These are phyloP conservation scores for Debaryomyces robertsiae DNA, from an alignment of 1,139 yeast species.

Conservation along the genomic window DNA sequence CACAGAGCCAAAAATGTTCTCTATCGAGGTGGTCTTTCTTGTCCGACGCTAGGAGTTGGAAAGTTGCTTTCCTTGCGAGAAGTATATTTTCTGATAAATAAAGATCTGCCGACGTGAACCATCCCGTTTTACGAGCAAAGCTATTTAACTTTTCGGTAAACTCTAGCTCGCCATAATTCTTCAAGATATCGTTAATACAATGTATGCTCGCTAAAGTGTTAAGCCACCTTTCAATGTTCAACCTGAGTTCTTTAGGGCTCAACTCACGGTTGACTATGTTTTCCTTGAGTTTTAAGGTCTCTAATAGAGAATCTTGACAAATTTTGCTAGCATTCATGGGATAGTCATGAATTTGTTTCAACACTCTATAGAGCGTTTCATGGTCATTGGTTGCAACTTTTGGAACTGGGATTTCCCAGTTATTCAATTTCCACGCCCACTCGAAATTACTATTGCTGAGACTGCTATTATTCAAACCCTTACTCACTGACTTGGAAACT, in stretches of 20 bases:
- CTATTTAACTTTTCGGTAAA: conserved; percentile 10
- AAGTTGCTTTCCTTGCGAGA: conserved; percentile 38
- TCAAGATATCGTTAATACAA: conserved; percentile 25
- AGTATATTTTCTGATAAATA: conserved; percentile 42
- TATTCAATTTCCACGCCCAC: conserved; percentile 71
- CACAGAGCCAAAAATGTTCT: conserved; percentile 26
- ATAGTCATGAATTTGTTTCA: conserved; percentile 44
- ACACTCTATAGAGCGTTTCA: conserved; percentile 47
- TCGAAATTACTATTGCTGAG: conserved; percentile 27
- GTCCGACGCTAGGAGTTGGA: conserved; percentile 27
- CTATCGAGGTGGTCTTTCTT: neutral
- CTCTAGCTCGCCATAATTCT: conserved; percentile 1
- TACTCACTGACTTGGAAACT: conserved; percentile 40
- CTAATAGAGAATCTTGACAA: conserved; percentile 24
- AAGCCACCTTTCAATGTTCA: conserved; percentile 29
- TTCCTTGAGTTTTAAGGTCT: conserved; percentile 20
- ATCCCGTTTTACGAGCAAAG: conserved; percentile 24
- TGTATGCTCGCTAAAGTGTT: conserved; percentile 38
- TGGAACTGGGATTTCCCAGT: conserved; percentile 67
- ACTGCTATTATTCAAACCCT: conserved; percentile 12
- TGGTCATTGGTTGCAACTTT: conserved; percentile 33
- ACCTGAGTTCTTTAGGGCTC: conserved; percentile 21
- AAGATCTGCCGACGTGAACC: conserved; percentile 44
- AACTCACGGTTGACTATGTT: conserved; percentile 9
- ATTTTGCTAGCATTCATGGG: conserved; percentile 19